Conservation (phyloP, 2,329 filamentous ascomycete genomes). For the Ophiostoma triangulosporum region DNA sequence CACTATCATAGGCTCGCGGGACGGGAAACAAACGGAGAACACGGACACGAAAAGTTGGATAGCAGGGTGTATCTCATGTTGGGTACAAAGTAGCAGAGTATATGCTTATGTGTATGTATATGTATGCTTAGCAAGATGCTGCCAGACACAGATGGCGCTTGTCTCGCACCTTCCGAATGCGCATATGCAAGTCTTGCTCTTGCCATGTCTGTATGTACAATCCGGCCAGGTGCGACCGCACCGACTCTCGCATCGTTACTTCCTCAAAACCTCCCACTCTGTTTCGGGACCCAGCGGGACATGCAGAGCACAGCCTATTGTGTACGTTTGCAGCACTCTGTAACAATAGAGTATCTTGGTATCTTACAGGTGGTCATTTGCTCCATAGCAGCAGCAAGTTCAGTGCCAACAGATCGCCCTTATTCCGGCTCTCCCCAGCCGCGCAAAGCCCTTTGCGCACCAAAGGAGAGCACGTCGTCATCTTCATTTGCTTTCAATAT, state of each 20-base stretch:
- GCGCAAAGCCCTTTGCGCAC: neutral
- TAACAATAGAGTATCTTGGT: no score
- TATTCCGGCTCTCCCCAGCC: neutral
- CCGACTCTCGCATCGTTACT: neutral
- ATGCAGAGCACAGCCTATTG: no score
- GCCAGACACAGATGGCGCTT: neutral
- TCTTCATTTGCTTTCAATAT: neutral
- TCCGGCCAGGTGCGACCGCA: no score
- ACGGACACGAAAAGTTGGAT: neutral
- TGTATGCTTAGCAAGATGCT: no score
- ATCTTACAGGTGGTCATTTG: no score
- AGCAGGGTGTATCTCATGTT: no score
- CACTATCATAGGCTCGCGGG: neutral
- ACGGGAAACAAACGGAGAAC: neutral
- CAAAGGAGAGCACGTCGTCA: slow-evolving; percentile 1
- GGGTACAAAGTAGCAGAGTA: no score
- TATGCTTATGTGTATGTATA: no score
- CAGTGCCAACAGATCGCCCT: neutral
- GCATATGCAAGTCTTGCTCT: neutral
- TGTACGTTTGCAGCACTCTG: no score
- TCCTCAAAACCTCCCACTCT: neutral
- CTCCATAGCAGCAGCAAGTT: no score
- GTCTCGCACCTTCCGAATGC: neutral
- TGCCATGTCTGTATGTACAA: neutral
- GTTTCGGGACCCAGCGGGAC: no score